Evolutionary conservation across 1,139 yeast genomes (phyloP).

Genomic region (Meyerozyma guilliermondii): DNA sequence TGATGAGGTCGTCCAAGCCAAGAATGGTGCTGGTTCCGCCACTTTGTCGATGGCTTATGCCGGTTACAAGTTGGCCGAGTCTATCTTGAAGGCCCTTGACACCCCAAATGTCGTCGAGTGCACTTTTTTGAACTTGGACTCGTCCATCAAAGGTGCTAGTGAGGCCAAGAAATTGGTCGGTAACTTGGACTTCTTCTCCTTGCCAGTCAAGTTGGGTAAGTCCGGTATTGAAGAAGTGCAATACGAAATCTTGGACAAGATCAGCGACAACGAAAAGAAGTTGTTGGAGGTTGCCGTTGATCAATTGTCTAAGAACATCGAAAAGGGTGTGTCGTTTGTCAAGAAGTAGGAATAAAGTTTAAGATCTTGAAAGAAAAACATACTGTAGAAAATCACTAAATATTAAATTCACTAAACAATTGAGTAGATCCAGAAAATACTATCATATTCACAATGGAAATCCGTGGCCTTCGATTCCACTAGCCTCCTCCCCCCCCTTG

Average conservation of each 20-base stretch:
- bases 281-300: constrained; percentile 78
- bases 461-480: background rate
- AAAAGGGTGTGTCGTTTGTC: constrained; percentile 66
- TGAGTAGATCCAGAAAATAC: too few species aligned
- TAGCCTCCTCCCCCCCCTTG: background rate
- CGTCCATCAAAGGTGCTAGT: constrained; percentile 50
- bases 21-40: constrained; percentile 98
- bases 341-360: constrained; percentile 12
- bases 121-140: constrained; percentile 53
- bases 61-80: constrained; percentile 89
- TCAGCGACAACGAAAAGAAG: constrained; percentile 61
- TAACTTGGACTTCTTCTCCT: constrained; percentile 89
- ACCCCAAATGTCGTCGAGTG: constrained; percentile 64
- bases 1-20: constrained; percentile 98
- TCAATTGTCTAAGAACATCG: constrained; percentile 71
- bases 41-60: constrained; percentile 99
- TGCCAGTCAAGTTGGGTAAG: constrained; percentile 85
- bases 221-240: constrained; percentile 74
- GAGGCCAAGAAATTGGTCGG: constrained; percentile 73
- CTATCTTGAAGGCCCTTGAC: constrained; percentile 72
- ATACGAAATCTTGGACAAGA: constrained; percentile 46
- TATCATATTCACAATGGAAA: too few species aligned
- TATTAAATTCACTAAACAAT: too few species aligned
- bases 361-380: background rate
- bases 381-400: too few species aligned